Conservation (phyloP, 371 early-diverging fungal species). For the Phascolomyces articulosus region DNA sequence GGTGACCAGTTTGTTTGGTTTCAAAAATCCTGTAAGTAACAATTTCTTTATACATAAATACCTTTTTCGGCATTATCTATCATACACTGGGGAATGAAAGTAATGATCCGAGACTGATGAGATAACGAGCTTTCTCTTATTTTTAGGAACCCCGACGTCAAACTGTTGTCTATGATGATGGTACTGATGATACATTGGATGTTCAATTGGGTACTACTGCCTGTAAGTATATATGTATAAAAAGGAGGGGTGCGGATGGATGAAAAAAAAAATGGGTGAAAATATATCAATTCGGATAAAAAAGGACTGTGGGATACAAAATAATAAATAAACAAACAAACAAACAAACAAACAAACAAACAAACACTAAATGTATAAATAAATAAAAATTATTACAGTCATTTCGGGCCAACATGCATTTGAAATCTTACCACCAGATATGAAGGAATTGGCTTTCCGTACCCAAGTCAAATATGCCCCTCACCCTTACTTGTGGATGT, state of each 20-base stretch:
- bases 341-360: too few relatives aligned
- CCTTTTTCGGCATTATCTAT: too few relatives aligned
- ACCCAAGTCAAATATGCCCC: slow-evolving; percentile 53
- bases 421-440: slow-evolving; percentile 46
- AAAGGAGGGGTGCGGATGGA: background rate
- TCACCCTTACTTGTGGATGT: slow-evolving; percentile 56
- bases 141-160: slow-evolving; percentile 46
- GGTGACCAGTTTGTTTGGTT: slow-evolving; percentile 48
- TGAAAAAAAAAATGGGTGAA: background rate
- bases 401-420: slow-evolving; percentile 54
- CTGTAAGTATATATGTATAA: slow-evolving; percentile 30
- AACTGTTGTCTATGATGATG: slow-evolving; percentile 47
- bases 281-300: too few relatives aligned
- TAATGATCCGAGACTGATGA: too few relatives aligned
- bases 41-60: too few relatives aligned
- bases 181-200: slow-evolving; percentile 39
- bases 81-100: too few relatives aligned
- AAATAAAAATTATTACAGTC: slow-evolving; percentile 21
- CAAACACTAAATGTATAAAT: too few relatives aligned
- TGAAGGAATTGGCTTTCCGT: slow-evolving; percentile 50
- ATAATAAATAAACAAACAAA: too few relatives aligned
- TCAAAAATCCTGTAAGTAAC: slow-evolving; percentile 52
- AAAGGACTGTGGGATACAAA: too few relatives aligned
- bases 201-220: slow-evolving; percentile 57
- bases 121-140: background rate